Evolutionary conservation across 2,329 filamentous ascomycete genomes (phyloP), one percentile per base, ranked within the genome.

Genomic region (Chaetoscypha palmicola): DNA sequence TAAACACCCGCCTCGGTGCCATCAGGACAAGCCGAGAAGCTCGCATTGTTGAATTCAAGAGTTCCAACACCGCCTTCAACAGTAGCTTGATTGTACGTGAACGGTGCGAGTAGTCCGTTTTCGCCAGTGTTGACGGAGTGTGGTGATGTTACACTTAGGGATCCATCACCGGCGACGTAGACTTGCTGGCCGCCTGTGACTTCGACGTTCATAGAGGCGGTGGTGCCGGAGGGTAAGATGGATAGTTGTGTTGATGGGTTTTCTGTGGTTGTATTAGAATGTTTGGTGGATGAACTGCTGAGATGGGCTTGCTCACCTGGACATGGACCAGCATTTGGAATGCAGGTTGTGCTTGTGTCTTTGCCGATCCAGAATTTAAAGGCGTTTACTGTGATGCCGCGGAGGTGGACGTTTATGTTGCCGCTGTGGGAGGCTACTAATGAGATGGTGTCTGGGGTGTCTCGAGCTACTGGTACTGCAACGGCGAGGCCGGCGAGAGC

Each of bases 51-150:
- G 38, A 52, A 54, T 0, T 16, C 19, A 23, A 54, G 20, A 5
- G 9, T 22, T 2, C 48, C 48, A n/a, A 47, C 30, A 7, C n/a
- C 34, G 9, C 40, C 38, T 10, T n/a, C 16, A 1, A 10, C 5
- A 5, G 33, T n/a, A 5, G 37, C 35, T 11, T 38, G 35, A 10
- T 47, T 48, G 39, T 45, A 51, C 8, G 34, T 8, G 41, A 55
- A 51, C 2, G 34, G 28, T 16, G 20, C 28, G 17, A 16, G 26
- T 4, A 30, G 24, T 8, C 37, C 30, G n/a, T 41, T 49, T 3
- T 21, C 24, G 4, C 62, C 57, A 46, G 68, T 68, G 50, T 64
- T 61, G 4, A 59, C 63, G 34, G 63, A 64, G 57, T 71, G 72
- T 23, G 52, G 37, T 5, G 14, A 31, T 2, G 49, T 55, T 34